phyloP scores from a whole-genome alignment of 2,329 filamentous ascomycete genomes.

The Venturia asperata region DNA sequence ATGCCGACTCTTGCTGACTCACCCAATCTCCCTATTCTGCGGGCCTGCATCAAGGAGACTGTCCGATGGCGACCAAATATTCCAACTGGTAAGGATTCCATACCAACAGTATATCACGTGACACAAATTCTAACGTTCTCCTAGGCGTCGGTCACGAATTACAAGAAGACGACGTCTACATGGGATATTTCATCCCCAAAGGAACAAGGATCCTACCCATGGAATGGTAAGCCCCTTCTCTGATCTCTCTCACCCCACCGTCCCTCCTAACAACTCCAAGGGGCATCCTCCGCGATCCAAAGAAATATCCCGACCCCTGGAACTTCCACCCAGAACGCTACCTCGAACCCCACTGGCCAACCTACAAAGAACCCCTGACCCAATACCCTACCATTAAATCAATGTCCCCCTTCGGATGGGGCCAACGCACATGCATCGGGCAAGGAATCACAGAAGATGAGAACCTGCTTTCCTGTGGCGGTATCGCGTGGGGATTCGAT shows the following conservation, averaged over 20 bases:
- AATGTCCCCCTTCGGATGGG: constrained; percentile 60
- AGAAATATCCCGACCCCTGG: constrained; percentile 56
- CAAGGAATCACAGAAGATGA: constrained; percentile 55
- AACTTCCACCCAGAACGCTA: constrained; percentile 56
- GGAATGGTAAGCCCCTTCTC: constrained; percentile 19
- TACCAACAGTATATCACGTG: neutral
- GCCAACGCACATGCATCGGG: constrained; percentile 55
- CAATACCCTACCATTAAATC: constrained; percentile 56
- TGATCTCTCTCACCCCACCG: neutral
- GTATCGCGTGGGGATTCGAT: constrained; percentile 42
- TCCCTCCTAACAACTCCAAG: constrained; percentile 27
- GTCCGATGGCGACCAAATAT: constrained; percentile 45
- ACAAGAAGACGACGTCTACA: constrained; percentile 46
- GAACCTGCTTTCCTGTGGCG: constrained; percentile 45
- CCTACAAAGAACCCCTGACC: constrained; percentile 57
- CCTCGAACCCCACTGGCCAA: constrained; percentile 56
- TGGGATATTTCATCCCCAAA: constrained; percentile 47
- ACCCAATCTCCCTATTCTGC: constrained; percentile 28
- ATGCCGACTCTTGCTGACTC: constrained; percentile 38
- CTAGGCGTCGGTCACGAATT: constrained; percentile 46
- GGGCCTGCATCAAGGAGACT: constrained; percentile 31
- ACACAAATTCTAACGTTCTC: neutral
- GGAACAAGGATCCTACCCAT: constrained; percentile 32
- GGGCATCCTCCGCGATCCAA: constrained; percentile 52
- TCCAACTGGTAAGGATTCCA: constrained; percentile 36